phyloP scores from a whole-genome alignment of 805 yeast genomes.

The Torulaspora delbrueckii region DNA sequence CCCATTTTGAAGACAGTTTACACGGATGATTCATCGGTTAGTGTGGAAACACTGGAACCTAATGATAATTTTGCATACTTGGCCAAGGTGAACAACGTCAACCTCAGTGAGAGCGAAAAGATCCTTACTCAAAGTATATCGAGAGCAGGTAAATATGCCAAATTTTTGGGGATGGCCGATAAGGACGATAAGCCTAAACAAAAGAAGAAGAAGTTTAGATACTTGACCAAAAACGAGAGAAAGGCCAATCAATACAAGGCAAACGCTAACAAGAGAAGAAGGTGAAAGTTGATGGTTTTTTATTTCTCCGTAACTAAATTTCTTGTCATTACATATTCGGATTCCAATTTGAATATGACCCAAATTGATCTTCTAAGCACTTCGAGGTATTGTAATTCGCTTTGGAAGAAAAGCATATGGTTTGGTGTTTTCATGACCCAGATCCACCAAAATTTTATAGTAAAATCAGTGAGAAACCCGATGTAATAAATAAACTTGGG shows the following conservation, averaged over 20 bases:
- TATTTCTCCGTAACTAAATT: conserved; percentile 8
- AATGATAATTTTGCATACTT: conserved; percentile 51
- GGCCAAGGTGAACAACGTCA: conserved; percentile 67
- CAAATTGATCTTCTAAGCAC: conserved; percentile 82
- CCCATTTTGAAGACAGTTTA: conserved; percentile 35
- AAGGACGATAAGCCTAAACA: conserved; percentile 29
- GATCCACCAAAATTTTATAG: conserved; percentile 74
- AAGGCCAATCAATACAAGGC: conserved; percentile 49
- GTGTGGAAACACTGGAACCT: conserved; percentile 46
- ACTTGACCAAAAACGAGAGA: conserved; percentile 77
- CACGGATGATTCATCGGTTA: conserved; percentile 41
- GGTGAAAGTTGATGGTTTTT: not conserved
- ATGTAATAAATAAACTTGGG: conserved; percentile 43
- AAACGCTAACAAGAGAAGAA: conserved; percentile 33
- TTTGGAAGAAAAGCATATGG: conserved; percentile 48
- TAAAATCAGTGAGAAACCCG: conserved; percentile 57
- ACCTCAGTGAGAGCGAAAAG: conserved; percentile 60
- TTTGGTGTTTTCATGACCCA: conserved; percentile 37
- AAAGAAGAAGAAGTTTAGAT: conserved; percentile 74
- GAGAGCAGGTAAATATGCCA: conserved; percentile 81
- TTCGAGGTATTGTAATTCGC: conserved; percentile 64
- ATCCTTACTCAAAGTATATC: conserved; percentile 69
- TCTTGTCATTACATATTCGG: conserved; percentile 47
- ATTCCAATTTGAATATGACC: conserved; percentile 80
- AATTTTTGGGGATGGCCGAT: conserved; percentile 51